Evolutionary conservation across 2,329 filamentous ascomycete species (phyloP), one percentile per base, ranked within the genome.

Genomic region (Fusarium drepaniforme): DNA sequence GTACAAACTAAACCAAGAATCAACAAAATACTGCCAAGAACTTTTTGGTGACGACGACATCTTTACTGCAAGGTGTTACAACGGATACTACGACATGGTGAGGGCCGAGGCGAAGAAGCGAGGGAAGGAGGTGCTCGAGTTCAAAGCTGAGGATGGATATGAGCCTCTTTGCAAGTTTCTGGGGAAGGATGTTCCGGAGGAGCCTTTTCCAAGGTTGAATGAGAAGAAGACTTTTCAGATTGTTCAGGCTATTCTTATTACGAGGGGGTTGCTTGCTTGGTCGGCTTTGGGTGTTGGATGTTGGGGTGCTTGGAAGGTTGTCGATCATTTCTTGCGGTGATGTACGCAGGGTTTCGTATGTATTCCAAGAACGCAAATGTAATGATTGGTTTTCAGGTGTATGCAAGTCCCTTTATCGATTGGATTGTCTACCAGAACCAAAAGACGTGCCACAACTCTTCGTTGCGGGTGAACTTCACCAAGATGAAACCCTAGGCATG

Each of bases 111-210:
- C 82, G 4, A 77, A 69, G 68, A 80, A 78, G 66, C 72, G 81
- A 3, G 79, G 79, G 5, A 79, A 80, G 0, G 65, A 75, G 49
- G 66, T 81, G 1, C 65, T 81, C 1, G 66, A 76, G 18, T 81
- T 78, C 60, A 75, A 79, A 60, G 76, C 80, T 0, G 76, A 81
- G 60, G 82, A 86, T 40, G 85, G 84, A 1, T 88, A 86, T 86
- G 81, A 79, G 40, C 83, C 84, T 12, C 76, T 88, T 28, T 87
- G 85, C 71, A 70, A 80, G 66, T 85, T 86, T 60, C 13, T 78
- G 4, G 70, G 51, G 0, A 72, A 68, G 9, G 75, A 78, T 0
- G n/a, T 78, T 0, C 77, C 74, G 0, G 13, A 63, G 1, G 62
- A 66, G 3, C 74, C 77, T 0, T 78, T 78, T 23, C 77, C 77